Percentiles rank a stretch among this genome's conserved stretches.
Evolutionary conservation across 495 filamentous ascomycete species (phyloP).

Genomic region (Aspergillus ostianus): DNA sequence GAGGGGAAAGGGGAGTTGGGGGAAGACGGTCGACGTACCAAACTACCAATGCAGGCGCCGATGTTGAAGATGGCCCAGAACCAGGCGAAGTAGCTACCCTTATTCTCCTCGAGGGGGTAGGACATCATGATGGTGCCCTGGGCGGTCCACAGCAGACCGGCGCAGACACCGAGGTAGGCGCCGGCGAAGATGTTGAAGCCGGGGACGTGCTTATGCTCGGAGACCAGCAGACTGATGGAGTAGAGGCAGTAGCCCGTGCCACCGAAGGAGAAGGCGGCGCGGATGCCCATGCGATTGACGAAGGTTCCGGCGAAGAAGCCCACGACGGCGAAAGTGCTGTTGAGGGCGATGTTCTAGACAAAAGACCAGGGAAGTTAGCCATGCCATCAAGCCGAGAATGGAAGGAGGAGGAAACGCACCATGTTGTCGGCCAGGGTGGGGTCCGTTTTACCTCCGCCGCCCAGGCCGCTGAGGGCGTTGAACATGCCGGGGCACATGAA

Average conservation of each 20-base stretch:
- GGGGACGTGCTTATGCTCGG: slow-evolving; percentile 66
- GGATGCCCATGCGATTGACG: background rate
- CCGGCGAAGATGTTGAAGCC: slow-evolving; percentile 73
- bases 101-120: slow-evolving; percentile 46
- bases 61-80: slow-evolving; percentile 57
- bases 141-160: slow-evolving; percentile 49
- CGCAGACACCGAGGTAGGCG: slow-evolving; percentile 46
- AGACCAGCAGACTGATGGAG: slow-evolving; percentile 48
- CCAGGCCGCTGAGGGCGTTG: slow-evolving; percentile 61
- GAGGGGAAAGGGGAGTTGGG: too few species aligned
- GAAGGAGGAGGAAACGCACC: background rate
- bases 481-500: slow-evolving; percentile 70
- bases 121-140: slow-evolving; percentile 57
- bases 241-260: slow-evolving; percentile 49
- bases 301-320: slow-evolving; percentile 11
- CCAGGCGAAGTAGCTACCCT: slow-evolving; percentile 50
- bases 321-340: slow-evolving; percentile 36
- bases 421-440: slow-evolving; percentile 28
- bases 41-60: slow-evolving; percentile 47
- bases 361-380: too few species aligned
- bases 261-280: background rate
- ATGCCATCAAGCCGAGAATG: background rate
- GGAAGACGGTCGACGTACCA: slow-evolving; percentile 19
- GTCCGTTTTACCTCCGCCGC: slow-evolving; percentile 51
- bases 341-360: slow-evolving; percentile 43